Conservation (phyloP, 768 basidiomycete species). For the Lyophyllum shimeji region DNA sequence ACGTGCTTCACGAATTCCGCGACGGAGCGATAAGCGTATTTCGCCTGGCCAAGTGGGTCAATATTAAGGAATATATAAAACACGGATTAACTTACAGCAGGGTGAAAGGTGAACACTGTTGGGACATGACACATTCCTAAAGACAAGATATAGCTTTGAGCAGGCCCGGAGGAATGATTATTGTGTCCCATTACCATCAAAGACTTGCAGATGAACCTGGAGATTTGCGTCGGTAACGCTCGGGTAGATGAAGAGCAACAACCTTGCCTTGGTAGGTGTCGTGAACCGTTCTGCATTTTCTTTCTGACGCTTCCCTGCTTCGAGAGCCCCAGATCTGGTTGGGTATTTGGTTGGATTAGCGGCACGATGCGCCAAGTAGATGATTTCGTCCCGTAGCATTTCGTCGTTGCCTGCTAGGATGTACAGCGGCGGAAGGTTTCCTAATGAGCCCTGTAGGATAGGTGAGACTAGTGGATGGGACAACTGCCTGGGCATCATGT, state of each 20-base stretch:
- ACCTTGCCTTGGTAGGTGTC: conserved; percentile 48
- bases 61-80: neutral
- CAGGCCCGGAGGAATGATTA: neutral
- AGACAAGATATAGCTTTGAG: neutral
- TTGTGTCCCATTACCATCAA: conserved; percentile 52
- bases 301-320: conserved; percentile 43
- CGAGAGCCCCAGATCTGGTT: conserved; percentile 50
- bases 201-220: conserved; percentile 74
- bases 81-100: conserved; percentile 40
- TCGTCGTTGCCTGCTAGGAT: conserved; percentile 75
- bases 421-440: conserved; percentile 74
- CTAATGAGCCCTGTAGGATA: conserved; percentile 66
- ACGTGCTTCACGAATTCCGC: conserved; percentile 59
- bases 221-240: neutral
- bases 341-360: conserved; percentile 71
- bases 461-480: conserved; percentile 75
- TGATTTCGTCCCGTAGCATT: conserved; percentile 74
- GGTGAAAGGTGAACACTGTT: conserved; percentile 68
- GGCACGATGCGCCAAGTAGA: conserved; percentile 78
- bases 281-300: conserved; percentile 52
- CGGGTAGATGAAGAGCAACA: neutral
- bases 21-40: conserved; percentile 58
- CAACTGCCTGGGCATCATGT: conserved; percentile 42
- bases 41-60: conserved; percentile 37
- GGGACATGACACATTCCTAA: conserved; percentile 73